Percentiles rank a stretch among this genome's conserved stretches.
phyloP scores from a whole-genome alignment of 441 rosid genomes.

The Jatropha multifida region DNA sequence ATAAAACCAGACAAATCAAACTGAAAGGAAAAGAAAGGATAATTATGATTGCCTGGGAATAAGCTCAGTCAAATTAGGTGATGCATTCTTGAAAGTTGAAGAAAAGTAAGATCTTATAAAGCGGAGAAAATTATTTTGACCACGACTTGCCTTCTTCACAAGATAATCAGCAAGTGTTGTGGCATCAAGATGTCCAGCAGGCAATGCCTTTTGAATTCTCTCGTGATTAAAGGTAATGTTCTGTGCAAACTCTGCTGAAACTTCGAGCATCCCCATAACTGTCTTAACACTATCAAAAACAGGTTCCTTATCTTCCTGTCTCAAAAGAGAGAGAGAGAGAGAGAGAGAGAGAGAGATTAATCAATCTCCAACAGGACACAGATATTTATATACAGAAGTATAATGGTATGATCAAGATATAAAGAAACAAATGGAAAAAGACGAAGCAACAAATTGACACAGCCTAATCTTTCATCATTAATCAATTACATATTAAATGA shows the following conservation, averaged over 20 bases:
- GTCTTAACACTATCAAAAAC: slow-evolving; percentile 85
- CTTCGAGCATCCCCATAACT: slow-evolving; percentile 83
- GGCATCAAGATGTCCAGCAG: slow-evolving; percentile 92
- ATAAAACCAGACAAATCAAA: neutral
- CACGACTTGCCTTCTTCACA: slow-evolving; percentile 67
- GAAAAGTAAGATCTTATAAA: slow-evolving; percentile 7
- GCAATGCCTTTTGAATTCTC: slow-evolving; percentile 70
- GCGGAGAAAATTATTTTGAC: neutral
- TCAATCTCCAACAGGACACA: neutral
- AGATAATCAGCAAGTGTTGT: slow-evolving; percentile 97
- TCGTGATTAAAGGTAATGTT: slow-evolving; percentile 68
- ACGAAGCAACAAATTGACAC: neutral
- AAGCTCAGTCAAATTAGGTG: neutral
- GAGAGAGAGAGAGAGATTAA: neutral
- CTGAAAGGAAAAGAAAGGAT: no score
- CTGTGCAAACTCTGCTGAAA: slow-evolving; percentile 89
- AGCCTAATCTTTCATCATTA: neutral
- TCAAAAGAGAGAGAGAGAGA: neutral
- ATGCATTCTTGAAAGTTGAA: neutral
- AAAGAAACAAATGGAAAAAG: neutral
- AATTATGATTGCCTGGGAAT: no score
- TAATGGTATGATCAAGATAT: neutral
- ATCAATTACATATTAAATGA: neutral
- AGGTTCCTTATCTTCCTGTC: slow-evolving; percentile 96
- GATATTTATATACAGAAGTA: neutral